Base-by-base conservation (phyloP, 768 basidiomycete genomes). In the Tubosaeta sp. region DNA sequence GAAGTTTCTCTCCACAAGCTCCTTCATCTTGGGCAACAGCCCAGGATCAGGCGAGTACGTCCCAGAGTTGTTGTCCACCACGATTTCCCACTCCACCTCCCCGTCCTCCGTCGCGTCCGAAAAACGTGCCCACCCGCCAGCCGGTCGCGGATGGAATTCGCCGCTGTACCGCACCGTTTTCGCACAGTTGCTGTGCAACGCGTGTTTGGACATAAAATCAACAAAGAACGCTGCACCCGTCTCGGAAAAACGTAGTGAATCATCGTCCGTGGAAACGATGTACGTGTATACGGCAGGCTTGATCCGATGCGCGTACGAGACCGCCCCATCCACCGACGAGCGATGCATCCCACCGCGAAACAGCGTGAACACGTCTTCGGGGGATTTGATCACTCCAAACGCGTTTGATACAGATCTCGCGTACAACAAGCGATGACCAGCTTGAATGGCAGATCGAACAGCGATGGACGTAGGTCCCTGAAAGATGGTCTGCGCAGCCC, bases 251-350 rank as follows among this genome's bases (percentile, higher is more conserved):
- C 90, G 79, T 56, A 90, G 76, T 9, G 86, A 78, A 54, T 88
- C 81, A 68, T 88, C 89, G 48, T 85, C 82, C 6, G 79, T 71
- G 4, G 84, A 79, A 62, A 94, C 83, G 65, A 92, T 77, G 70
- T 92, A 94, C 34, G 91, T 92, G 71, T 92, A 93, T 21, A 91
- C 81, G 0, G 85, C 84, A 39, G 87, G 87, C 63, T 89, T 89
- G 68, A 90, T 77, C 55, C 85, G 80, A 52, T 75, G 73, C 32
- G 55, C 60, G 42, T 56, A 56, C 24, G 57, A 52, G 21, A 51
- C 16, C 49, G 30, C 31, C 42, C 59, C 57, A 34, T 61, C 50
- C 49, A 44, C 25, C 8, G 52, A 24, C 13, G 55, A 49, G 18
- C 47, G 60, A 6, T 19, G 53, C n/a, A 50, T 51, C 32, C 74